Percentiles rank a stretch among this genome's conserved stretches.
Conservation (phyloP, 2,329 filamentous ascomycete species). For the Corniculantispora saksenae region DNA sequence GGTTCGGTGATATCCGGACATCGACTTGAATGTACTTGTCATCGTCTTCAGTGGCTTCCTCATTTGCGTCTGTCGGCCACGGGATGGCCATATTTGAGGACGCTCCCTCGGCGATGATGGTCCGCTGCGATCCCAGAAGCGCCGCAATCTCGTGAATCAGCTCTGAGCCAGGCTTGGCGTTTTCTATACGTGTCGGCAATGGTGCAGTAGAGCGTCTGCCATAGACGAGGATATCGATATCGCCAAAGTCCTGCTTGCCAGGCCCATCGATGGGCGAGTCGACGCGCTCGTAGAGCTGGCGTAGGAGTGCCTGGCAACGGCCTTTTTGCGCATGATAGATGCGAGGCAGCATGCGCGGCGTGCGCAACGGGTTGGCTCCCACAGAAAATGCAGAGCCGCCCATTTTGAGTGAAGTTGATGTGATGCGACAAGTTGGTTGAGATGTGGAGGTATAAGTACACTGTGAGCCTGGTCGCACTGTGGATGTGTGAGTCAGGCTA, state of each 20-base stretch:
- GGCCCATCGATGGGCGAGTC: conserved; percentile 68
- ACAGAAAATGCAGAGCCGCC: conserved; percentile 63
- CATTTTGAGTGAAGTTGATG: conserved; percentile 46
- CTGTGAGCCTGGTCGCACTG: not conserved
- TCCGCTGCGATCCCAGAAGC: conserved; percentile 47
- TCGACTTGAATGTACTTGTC: conserved; percentile 67
- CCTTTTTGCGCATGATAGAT: conserved; percentile 57
- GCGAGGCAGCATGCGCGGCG: conserved; percentile 63
- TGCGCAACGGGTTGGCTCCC: conserved; percentile 49
- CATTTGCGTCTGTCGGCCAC: conserved; percentile 44
- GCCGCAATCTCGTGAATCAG: conserved; percentile 34
- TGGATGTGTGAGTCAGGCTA: conserved; percentile 1
- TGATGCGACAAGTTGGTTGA: not conserved
- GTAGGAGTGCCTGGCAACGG: conserved; percentile 48
- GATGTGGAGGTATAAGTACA: not conserved
- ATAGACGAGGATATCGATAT: conserved; percentile 70
- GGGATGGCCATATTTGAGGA: conserved; percentile 55
- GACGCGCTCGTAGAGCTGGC: conserved; percentile 54
- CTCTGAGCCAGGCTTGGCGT: conserved; percentile 17
- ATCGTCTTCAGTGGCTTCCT: not conserved
- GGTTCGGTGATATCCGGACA: conserved; percentile 53
- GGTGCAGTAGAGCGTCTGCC: conserved; percentile 29
- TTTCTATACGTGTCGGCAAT: not conserved
- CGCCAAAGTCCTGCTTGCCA: conserved; percentile 67
- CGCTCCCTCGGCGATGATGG: conserved; percentile 29